Evolutionary conservation across 2,329 filamentous ascomycete genomes (phyloP).

Genomic region (Eurotiales sp.): DNA sequence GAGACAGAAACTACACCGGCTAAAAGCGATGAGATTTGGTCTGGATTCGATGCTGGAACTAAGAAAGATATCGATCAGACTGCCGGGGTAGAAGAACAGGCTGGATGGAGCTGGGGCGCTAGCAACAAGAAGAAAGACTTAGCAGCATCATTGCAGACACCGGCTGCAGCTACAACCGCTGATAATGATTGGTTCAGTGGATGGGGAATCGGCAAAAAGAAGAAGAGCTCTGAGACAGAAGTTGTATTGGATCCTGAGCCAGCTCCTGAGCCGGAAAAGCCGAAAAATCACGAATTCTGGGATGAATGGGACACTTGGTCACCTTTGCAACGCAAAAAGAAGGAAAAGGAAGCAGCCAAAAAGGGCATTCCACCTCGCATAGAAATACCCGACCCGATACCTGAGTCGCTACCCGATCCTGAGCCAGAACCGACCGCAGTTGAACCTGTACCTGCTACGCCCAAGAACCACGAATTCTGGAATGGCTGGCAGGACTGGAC

Average conservation of each 20-base stretch:
- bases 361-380: slow-evolving; percentile 14
- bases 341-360: slow-evolving; percentile 14
- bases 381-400: slow-evolving; percentile 19
- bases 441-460: slow-evolving; percentile 19
- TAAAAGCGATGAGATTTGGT: slow-evolving; percentile 18
- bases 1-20: slow-evolving; percentile 13
- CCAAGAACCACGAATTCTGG: slow-evolving; percentile 9
- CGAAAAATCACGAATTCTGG: slow-evolving; percentile 15
- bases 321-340: slow-evolving; percentile 18
- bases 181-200: slow-evolving; percentile 33
- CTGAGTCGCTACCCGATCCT: slow-evolving; percentile 19
- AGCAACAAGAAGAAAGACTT: slow-evolving; percentile 28
- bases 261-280: slow-evolving; percentile 20
- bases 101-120: slow-evolving; percentile 28
- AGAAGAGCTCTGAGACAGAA: slow-evolving; percentile 27
- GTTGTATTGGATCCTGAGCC: slow-evolving; percentile 19
- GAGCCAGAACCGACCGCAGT: slow-evolving; percentile 23
- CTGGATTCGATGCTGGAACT: slow-evolving; percentile 15
- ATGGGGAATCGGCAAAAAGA: slow-evolving; percentile 28
- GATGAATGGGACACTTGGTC: slow-evolving; percentile 16
- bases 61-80: slow-evolving; percentile 6
- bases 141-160: slow-evolving; percentile 23
- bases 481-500: slow-evolving; percentile 5
- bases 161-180: slow-evolving; percentile 24
- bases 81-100: slow-evolving; percentile 20